Percentiles rank a stretch among this genome's conserved stretches.
Evolutionary conservation across 352 stramenopile genomes (phyloP).

Genomic region (Pythium aquatile): DNA sequence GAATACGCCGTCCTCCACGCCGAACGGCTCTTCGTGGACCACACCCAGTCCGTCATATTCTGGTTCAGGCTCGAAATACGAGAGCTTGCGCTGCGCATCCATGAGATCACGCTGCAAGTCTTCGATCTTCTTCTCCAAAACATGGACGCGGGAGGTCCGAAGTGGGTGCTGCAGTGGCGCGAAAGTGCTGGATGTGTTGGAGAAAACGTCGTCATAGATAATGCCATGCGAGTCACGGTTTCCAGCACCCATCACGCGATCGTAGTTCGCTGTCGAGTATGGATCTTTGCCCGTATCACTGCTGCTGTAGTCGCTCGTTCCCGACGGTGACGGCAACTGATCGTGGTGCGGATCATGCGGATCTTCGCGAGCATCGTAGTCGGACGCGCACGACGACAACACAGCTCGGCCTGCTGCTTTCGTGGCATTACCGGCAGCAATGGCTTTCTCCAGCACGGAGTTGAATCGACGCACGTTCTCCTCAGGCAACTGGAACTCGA

Average conservation of each 20-base stretch:
- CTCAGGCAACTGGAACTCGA: conserved; percentile 24
- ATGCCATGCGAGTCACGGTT: conserved; percentile 11
- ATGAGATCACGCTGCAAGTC: conserved; percentile 57
- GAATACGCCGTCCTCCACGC: conserved; percentile 10
- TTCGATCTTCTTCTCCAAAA: conserved; percentile 60
- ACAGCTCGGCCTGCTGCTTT: conserved; percentile 57
- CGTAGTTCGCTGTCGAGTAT: conserved; percentile 61
- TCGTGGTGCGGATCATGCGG: conserved; percentile 7
- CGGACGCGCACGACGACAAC: conserved; percentile 44
- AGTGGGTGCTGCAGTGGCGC: conserved; percentile 4
- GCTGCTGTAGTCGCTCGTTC: conserved; percentile 30
- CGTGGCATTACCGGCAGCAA: conserved; percentile 56
- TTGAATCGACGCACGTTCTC: conserved; percentile 39
- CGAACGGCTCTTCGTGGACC: conserved; percentile 34
- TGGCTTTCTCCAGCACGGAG: conserved; percentile 59
- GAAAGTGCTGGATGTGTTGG: conserved; percentile 6
- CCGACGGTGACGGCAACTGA: conserved; percentile 24
- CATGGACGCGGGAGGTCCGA: conserved; percentile 16
- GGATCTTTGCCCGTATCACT: conserved; percentile 49
- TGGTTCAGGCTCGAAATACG: conserved; percentile 55
- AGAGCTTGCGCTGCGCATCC: conserved; percentile 62
- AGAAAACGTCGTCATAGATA: conserved; percentile 16
- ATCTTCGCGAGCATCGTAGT: conserved; percentile 25
- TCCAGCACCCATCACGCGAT: conserved; percentile 48
- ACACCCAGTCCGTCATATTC: conserved; percentile 38